These are phyloP conservation scores for Penicillium polonicum DNA, from an alignment of 2,329 filamentous ascomycete species.

Conservation along the genomic window DNA sequence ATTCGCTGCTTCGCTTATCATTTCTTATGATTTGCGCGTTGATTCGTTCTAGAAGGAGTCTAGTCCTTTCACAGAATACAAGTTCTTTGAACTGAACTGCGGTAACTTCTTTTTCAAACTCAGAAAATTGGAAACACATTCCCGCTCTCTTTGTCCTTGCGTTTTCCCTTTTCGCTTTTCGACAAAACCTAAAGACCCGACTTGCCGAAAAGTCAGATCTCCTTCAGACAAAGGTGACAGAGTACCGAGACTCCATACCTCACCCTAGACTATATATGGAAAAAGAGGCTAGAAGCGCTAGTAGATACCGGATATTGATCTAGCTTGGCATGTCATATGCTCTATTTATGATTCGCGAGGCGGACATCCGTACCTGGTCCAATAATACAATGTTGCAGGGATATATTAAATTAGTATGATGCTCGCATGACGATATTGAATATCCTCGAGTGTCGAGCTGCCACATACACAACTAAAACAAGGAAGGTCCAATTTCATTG, in stretches of 20 bases:
- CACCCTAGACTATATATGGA: constrained; percentile 2
- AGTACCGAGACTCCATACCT: background rate
- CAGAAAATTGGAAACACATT: too few relatives aligned
- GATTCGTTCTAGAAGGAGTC: constrained; percentile 12
- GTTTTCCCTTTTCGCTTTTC: background rate
- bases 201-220: constrained; percentile 3
- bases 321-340: background rate
- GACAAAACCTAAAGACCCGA: background rate
- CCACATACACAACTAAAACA: background rate
- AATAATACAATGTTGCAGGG: background rate
- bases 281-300: background rate
- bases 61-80: background rate
- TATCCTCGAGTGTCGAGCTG: background rate
- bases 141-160: background rate
- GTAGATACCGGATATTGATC: constrained; percentile 5
- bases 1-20: constrained; percentile 20
- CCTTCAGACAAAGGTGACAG: constrained; percentile 11
- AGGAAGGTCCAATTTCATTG: background rate
- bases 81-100: background rate
- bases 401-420: background rate
- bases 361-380: background rate
- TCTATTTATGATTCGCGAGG: background rate
- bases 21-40: constrained; percentile 4
- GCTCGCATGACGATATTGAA: background rate
- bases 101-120: background rate